These are phyloP conservation scores for Emiliania huxleyi DNA, from an alignment of 78 protist genomes.

Conservation along the genomic window DNA sequence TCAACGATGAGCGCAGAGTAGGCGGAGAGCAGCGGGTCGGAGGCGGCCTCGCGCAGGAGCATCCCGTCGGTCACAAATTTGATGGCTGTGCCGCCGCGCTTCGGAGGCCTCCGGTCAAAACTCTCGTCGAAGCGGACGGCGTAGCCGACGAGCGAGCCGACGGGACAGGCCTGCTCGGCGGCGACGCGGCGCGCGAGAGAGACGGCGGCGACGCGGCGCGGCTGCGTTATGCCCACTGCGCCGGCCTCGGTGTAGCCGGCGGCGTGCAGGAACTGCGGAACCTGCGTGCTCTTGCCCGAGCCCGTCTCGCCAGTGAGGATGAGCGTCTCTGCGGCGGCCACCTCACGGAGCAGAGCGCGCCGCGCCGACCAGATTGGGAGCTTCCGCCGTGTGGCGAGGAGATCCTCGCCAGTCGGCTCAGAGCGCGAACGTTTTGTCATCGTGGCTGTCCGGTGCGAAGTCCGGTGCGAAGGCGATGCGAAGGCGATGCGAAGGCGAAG, in stretches of 20 bases:
- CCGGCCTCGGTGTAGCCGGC: constrained; percentile 53
- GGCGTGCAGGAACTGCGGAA: constrained; percentile 93
- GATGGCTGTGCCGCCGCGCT: constrained; percentile 38
- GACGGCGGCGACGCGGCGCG: constrained; percentile 88
- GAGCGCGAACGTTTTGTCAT: too few species aligned
- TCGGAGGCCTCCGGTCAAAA: neutral
- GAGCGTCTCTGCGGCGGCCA: neutral
- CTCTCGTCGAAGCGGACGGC: constrained; percentile 75
- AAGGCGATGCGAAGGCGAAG: too few species aligned
- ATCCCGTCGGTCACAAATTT: constrained; percentile 82
- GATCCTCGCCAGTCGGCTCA: too few species aligned
- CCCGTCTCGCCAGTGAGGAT: constrained; percentile 88
- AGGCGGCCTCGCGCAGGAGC: constrained; percentile 76
- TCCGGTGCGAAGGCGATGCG: too few species aligned
- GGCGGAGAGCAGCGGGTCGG: constrained; percentile 44
- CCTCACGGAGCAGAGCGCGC: neutral
- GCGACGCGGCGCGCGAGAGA: constrained; percentile 81
- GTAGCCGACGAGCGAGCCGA: constrained; percentile 82
- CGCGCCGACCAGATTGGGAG: neutral
- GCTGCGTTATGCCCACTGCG: constrained; percentile 60
- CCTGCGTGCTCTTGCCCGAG: constrained; percentile 95
- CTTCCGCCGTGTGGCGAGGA: too few species aligned
- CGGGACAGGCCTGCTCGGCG: constrained; percentile 58
- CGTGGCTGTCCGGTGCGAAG: too few species aligned
- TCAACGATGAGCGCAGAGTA: constrained; percentile 70